Conservation (phyloP, 139 green algal species). For the Auxenochlorella pyrenoidosa region DNA sequence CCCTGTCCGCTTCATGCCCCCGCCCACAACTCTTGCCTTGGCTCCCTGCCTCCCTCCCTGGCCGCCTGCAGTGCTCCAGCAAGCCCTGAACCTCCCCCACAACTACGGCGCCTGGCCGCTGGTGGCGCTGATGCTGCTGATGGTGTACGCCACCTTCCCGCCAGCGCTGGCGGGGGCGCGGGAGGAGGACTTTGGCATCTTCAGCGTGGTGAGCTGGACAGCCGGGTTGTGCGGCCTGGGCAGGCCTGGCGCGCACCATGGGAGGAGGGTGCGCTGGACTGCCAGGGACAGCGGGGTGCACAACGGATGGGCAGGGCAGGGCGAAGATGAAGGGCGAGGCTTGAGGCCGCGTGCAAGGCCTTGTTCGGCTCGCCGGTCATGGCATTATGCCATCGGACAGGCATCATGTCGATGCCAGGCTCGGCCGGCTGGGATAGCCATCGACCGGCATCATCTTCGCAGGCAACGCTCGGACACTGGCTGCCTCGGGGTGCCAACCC, state of each 20-base stretch:
- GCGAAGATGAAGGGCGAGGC: not conserved
- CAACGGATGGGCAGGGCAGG: not conserved
- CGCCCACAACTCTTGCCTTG: not conserved
- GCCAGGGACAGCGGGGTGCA: not conserved
- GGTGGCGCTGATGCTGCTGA: conserved; percentile 28
- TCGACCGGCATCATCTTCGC: too few relatives aligned
- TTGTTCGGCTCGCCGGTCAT: not conserved
- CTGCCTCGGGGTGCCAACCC: too few relatives aligned
- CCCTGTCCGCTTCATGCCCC: not conserved
- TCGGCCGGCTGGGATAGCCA: too few relatives aligned
- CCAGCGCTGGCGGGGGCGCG: conserved; percentile 77
- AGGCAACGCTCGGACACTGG: too few relatives aligned
- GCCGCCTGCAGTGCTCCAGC: conserved; percentile 31
- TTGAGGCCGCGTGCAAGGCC: not conserved
- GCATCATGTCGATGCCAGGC: too few relatives aligned
- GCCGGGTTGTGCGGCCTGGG: too few relatives aligned
- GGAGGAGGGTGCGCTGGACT: not conserved
- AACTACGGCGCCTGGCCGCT: not conserved
- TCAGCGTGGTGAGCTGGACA: conserved; percentile 56
- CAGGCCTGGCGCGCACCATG: too few relatives aligned
- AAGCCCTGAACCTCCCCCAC: conserved; percentile 52
- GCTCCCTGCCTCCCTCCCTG: too few relatives aligned
- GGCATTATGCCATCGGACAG: too few relatives aligned
- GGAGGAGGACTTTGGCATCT: conserved; percentile 75
- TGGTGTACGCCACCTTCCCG: conserved; percentile 73